phyloP scores from a whole-genome alignment of 192 early-diverging fungal species.

The Diversispora eburnea region DNA sequence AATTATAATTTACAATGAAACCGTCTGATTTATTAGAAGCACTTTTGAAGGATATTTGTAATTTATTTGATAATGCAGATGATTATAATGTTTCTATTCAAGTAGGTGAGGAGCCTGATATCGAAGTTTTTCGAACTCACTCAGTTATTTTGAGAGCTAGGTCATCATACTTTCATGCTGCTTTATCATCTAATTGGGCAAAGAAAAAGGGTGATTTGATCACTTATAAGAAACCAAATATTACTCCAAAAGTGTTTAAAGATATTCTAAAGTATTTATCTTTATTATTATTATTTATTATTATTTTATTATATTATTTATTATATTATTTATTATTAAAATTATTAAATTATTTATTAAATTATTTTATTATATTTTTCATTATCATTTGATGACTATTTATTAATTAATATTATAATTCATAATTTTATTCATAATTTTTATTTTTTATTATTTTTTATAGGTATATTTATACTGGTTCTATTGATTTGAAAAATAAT shows the following conservation, averaged over 20 bases:
- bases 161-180: not conserved
- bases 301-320: too few relatives aligned
- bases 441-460: too few relatives aligned
- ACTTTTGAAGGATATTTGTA: not conserved
- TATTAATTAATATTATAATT: too few relatives aligned
- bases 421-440: too few relatives aligned
- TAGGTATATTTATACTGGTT: conserved; percentile 16
- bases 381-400: too few relatives aligned
- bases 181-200: not conserved
- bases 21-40: not conserved
- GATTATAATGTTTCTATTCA: conserved; percentile 19
- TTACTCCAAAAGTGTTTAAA: conserved; percentile 8
- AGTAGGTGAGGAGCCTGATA: conserved; percentile 14
- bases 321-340: too few relatives aligned
- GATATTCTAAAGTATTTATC: not conserved
- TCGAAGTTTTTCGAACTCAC: not conserved
- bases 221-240: conserved; percentile 11
- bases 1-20: too few relatives aligned
- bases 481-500: not conserved
- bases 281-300: too few relatives aligned
- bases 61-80: conserved; percentile 10
- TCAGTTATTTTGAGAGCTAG: conserved; percentile 17
- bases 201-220: not conserved
- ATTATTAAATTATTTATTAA: too few relatives aligned
- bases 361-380: too few relatives aligned